phyloP scores from a whole-genome alignment of 2,329 filamentous ascomycete genomes.

The Fusarium sp. region DNA sequence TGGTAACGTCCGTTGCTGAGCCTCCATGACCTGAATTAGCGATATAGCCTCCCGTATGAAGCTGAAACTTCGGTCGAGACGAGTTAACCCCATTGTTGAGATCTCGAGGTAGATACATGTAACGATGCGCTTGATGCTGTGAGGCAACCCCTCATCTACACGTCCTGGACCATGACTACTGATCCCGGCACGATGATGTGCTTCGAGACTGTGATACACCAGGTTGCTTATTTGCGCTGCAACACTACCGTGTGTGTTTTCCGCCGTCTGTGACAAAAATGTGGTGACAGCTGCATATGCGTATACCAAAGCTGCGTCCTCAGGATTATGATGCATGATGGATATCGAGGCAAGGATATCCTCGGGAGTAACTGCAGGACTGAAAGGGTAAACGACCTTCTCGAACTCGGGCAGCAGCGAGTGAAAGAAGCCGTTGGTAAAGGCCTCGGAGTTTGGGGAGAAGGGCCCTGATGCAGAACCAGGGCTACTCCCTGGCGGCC shows the following conservation, averaged over 20 bases:
- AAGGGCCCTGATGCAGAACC: slow-evolving; percentile 27
- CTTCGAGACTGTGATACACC: slow-evolving; percentile 45
- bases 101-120: slow-evolving; percentile 66
- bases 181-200: slow-evolving; percentile 47
- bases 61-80: slow-evolving; percentile 61
- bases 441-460: slow-evolving; percentile 31
- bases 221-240: slow-evolving; percentile 41
- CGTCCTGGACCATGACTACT: slow-evolving; percentile 49
- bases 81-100: slow-evolving; percentile 61
- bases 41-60: slow-evolving; percentile 64
- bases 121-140: slow-evolving; percentile 60
- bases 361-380: slow-evolving; percentile 33
- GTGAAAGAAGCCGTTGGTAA: slow-evolving; percentile 36
- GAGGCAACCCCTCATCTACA: slow-evolving; percentile 53
- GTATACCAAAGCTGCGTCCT: slow-evolving; percentile 39
- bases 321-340: slow-evolving; percentile 37
- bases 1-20: slow-evolving; percentile 31
- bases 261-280: slow-evolving; percentile 37
- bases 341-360: slow-evolving; percentile 37
- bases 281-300: slow-evolving; percentile 41
- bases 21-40: slow-evolving; percentile 44
- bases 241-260: slow-evolving; percentile 37
- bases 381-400: slow-evolving; percentile 42
- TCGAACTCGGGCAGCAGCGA: slow-evolving; percentile 36
- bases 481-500: slow-evolving; percentile 31